Percentiles rank a stretch among this genome's conserved stretches.
phyloP scores from a whole-genome alignment of 371 early-diverging fungal genomes.

The Mortierella sp. region DNA sequence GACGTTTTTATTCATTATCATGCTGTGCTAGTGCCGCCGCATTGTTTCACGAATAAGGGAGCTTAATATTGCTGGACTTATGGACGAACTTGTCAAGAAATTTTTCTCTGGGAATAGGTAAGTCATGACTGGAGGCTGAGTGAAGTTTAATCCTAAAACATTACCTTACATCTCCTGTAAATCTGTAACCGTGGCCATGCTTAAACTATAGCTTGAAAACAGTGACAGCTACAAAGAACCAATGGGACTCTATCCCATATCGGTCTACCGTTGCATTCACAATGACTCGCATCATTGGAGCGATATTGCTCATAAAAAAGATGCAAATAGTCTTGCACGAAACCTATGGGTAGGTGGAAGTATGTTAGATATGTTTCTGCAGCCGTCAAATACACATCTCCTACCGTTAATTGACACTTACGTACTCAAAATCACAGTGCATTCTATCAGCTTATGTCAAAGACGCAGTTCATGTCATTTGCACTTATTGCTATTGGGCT shows the following conservation, averaged over 20 bases:
- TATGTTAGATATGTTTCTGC: background rate
- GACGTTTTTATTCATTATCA: too few relatives aligned
- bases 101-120: constrained; percentile 48
- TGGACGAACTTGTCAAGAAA: constrained; percentile 34
- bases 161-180: background rate
- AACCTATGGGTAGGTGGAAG: constrained; percentile 34
- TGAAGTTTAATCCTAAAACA: background rate
- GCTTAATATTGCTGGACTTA: constrained; percentile 29
- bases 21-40: constrained; percentile 39
- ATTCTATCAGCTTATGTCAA: constrained; percentile 52
- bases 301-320: constrained; percentile 28
- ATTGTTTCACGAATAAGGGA: constrained; percentile 37
- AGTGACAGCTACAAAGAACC: constrained; percentile 5
- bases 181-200: background rate
- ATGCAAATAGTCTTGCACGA: constrained; percentile 31
- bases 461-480: constrained; percentile 58
- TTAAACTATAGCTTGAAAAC: constrained; percentile 27
- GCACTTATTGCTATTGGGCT: constrained; percentile 50
- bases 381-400: background rate
- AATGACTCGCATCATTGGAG: constrained; percentile 40
- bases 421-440: constrained; percentile 18
- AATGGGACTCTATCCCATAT: constrained; percentile 50
- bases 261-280: constrained; percentile 42
- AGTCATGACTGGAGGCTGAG: background rate
- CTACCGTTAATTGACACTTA: background rate